Percentiles rank a stretch among this genome's conserved stretches.
These are phyloP conservation scores for Aspergillus hancockii DNA, from an alignment of 495 filamentous ascomycete species.

Conservation along the genomic window DNA sequence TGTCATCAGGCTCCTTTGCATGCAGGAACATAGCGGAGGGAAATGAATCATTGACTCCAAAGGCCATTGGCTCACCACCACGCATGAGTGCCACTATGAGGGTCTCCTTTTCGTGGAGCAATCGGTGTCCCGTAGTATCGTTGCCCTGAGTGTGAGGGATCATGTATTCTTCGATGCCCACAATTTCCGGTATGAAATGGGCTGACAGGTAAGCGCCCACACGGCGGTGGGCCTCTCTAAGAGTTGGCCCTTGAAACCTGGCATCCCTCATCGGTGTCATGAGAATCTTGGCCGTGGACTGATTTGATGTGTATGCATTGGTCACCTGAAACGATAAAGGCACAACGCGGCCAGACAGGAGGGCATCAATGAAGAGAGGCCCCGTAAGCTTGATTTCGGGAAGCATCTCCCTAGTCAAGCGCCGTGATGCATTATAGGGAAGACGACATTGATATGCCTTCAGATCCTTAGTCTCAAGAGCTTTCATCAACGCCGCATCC, in stretches of 20 bases:
- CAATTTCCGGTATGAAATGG: conserved; percentile 45
- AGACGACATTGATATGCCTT: conserved; percentile 50
- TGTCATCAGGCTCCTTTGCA: conserved; percentile 46
- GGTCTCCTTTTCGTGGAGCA: conserved; percentile 51
- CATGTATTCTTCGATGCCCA: conserved; percentile 53
- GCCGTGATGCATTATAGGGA: conserved; percentile 37
- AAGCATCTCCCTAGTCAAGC: conserved; percentile 48
- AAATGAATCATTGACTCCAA: conserved; percentile 59
- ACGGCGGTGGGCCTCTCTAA: conserved; percentile 53
- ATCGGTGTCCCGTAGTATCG: conserved; percentile 49
- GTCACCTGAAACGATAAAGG: conserved; percentile 25
- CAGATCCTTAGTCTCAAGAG: conserved; percentile 46
- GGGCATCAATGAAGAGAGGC: conserved; percentile 34
- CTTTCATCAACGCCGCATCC: conserved; percentile 47
- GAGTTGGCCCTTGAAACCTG: conserved; percentile 39
- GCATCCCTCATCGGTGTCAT: conserved; percentile 60
- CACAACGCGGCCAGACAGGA: conserved; percentile 25
- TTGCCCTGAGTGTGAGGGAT: conserved; percentile 59
- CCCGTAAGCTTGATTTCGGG: conserved; percentile 43
- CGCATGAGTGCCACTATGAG: conserved; percentile 66
- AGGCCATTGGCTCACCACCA: conserved; percentile 67
- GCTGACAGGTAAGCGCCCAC: conserved; percentile 58
- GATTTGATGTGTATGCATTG: conserved; percentile 44
- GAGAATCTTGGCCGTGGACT: conserved; percentile 51
- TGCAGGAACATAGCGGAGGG: conserved; percentile 58